Conservation (phyloP, 75 land plant species). For the Cryptomeria japonica region DNA sequence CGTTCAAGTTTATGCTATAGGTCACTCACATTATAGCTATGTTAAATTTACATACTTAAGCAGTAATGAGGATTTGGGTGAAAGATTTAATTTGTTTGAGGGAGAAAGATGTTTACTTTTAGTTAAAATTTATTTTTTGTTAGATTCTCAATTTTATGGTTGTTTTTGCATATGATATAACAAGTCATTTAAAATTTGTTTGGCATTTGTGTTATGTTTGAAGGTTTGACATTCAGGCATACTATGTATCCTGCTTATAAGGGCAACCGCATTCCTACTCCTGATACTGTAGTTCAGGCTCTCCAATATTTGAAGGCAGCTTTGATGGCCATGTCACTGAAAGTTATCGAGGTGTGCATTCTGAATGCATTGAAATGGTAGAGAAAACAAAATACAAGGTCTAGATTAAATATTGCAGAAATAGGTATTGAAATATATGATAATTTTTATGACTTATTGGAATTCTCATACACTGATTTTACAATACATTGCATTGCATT, state of each 20-base stretch:
- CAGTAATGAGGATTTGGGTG: background rate
- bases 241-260: conserved; percentile 70
- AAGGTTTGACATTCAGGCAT: conserved; percentile 82
- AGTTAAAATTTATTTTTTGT: background rate
- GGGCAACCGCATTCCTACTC: conserved; percentile 77
- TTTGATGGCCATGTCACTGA: conserved; percentile 77
- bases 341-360: conserved; percentile 70
- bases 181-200: background rate
- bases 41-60: background rate
- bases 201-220: background rate
- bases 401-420: no score
- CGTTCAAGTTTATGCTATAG: background rate
- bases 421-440: no score
- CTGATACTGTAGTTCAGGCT: conserved; percentile 85
- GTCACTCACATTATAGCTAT: background rate
- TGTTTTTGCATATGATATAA: background rate
- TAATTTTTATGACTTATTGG: no score
- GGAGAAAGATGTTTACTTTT: background rate
- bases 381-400: no score
- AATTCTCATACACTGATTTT: no score
- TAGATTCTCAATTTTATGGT: background rate
- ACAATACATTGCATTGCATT: no score
- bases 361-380: background rate
- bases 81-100: background rate
- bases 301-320: conserved; percentile 81